These are phyloP conservation scores for Lathyrus oleraceus DNA, from an alignment of 306 rosid species.

Conservation along the genomic window DNA sequence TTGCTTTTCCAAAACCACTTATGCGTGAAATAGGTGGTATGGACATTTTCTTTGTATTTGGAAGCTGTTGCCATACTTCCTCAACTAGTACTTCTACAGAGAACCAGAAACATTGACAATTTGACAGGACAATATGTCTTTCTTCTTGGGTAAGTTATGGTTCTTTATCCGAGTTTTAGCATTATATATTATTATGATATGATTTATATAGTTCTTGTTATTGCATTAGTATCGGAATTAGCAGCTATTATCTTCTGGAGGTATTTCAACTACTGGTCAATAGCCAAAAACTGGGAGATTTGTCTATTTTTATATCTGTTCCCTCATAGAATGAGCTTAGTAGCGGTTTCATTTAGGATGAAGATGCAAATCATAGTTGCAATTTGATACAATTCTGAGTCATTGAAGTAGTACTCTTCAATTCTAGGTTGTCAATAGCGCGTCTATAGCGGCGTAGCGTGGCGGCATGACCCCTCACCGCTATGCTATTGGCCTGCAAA, in stretches of 20 bases:
- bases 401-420: slow-evolving; percentile 5
- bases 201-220: slow-evolving; percentile 25
- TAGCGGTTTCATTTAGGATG: not conserved
- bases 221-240: slow-evolving; percentile 6
- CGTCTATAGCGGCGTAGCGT: too few relatives aligned
- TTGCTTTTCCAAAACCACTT: slow-evolving; percentile 25
- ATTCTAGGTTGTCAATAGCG: too few relatives aligned
- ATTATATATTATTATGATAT: slow-evolving; percentile 2
- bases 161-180: slow-evolving; percentile 19
- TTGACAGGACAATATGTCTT: slow-evolving; percentile 87
- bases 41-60: slow-evolving; percentile 85
- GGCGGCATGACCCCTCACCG: too few relatives aligned
- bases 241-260: slow-evolving; percentile 22
- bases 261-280: slow-evolving; percentile 25
- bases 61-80: slow-evolving; percentile 97
- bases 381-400: not conserved
- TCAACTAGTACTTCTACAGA: slow-evolving; percentile 75
- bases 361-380: not conserved
- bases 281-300: slow-evolving; percentile 1
- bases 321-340: not conserved
- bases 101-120: slow-evolving; percentile 91
- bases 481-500: too few relatives aligned
- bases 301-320: not conserved
- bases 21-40: slow-evolving; percentile 65
- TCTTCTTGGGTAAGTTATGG: slow-evolving; percentile 74